A percentile compares a stretch with the other conserved stretches of the same genome.
Conservation (phyloP, 805 yeast species). For the Sungouiella thailandica region DNA sequence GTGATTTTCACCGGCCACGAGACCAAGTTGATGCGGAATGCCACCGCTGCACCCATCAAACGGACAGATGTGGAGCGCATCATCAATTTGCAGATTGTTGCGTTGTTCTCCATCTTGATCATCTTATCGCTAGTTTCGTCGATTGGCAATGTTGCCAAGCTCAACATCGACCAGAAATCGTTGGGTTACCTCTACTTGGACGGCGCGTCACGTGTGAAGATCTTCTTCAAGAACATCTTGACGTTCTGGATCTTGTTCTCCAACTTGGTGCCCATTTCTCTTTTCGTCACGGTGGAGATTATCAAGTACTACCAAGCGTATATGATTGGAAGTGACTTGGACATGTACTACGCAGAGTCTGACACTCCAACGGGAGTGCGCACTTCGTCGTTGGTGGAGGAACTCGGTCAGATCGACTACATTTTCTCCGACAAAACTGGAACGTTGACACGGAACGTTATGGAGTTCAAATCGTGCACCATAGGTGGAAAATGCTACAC, state of each 20-base stretch:
- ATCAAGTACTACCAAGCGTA: constrained; percentile 94
- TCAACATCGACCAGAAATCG: constrained; percentile 46
- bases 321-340: constrained; percentile 90
- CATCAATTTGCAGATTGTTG: constrained; percentile 87
- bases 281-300: constrained; percentile 93
- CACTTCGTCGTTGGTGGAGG: constrained; percentile 94
- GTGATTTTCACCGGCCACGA: constrained; percentile 98
- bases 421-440: constrained; percentile 98
- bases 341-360: constrained; percentile 78
- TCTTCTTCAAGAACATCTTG: constrained; percentile 81
- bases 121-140: constrained; percentile 75
- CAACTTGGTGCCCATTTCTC: constrained; percentile 93
- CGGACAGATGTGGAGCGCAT: constrained; percentile 95
- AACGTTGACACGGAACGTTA: constrained; percentile 88
- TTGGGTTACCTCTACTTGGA: constrained; percentile 64
- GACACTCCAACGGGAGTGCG: constrained; percentile 95
- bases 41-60: constrained; percentile 97
- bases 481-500: constrained; percentile 91
- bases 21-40: constrained; percentile 96
- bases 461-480: constrained; percentile 93
- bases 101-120: constrained; percentile 76
- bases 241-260: constrained; percentile 97
- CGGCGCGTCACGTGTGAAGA: constrained; percentile 59
- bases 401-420: constrained; percentile 93
- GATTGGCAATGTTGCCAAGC: constrained; percentile 78